Percentiles rank a stretch among this genome's conserved stretches.
Conservation (phyloP, 495 filamentous ascomycete species). For the Parmelia sp. region DNA sequence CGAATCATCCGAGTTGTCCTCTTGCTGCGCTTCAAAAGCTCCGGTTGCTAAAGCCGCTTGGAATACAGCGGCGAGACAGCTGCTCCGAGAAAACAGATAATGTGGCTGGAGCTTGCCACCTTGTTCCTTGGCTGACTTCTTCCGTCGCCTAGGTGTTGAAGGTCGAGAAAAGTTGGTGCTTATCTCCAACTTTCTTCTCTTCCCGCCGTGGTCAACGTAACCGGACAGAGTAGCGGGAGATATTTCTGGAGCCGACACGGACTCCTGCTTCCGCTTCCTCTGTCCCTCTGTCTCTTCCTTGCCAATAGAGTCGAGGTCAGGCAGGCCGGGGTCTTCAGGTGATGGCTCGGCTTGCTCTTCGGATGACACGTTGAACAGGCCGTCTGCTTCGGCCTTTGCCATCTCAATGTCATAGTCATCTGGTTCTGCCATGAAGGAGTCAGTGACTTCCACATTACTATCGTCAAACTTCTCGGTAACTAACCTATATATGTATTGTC, state of each 20-base stretch:
- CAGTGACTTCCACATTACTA: neutral
- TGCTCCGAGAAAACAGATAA: neutral
- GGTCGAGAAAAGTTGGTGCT: too few species aligned
- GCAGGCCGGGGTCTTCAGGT: neutral
- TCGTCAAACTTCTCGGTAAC: neutral
- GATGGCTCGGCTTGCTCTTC: neutral
- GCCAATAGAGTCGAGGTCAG: neutral
- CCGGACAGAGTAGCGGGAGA: neutral
- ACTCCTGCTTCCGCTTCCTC: neutral
- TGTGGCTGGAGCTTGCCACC: neutral
- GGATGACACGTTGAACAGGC: too few species aligned
- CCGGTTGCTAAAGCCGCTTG: neutral
- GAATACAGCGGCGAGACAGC: neutral
- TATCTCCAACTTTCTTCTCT: neutral
- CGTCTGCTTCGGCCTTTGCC: neutral
- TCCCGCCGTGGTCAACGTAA: neutral
- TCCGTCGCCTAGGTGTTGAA: neutral
- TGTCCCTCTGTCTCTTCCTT: neutral
- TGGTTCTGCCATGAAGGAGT: neutral
- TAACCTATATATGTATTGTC: neutral
- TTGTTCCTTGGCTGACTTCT: neutral
- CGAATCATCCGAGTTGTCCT: neutral
- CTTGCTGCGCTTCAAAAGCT: neutral
- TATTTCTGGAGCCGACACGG: neutral
- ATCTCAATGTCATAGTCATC: slow-evolving; percentile 1